Evolutionary conservation across 805 yeast genomes (phyloP).

Genomic region (Ogataea wickerhamii): DNA sequence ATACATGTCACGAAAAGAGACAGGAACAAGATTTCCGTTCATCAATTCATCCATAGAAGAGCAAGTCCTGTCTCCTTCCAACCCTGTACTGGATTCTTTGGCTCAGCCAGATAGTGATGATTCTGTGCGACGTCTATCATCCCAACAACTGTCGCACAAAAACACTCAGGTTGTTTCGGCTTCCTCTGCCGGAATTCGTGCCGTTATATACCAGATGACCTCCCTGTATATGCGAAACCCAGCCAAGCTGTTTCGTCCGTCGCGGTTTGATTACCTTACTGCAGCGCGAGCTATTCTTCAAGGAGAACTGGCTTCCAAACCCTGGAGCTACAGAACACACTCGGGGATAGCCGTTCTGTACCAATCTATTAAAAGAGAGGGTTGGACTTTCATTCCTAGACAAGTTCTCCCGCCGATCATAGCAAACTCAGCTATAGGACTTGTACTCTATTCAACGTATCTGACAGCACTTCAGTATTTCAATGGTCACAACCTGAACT

Average conservation of each 20-base stretch:
- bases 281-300: slow-evolving; percentile 52
- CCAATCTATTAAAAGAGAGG: slow-evolving; percentile 68
- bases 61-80: too few species aligned
- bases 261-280: slow-evolving; percentile 82
- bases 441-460: slow-evolving; percentile 81
- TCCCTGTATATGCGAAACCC: slow-evolving; percentile 76
- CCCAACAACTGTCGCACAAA: slow-evolving; percentile 34
- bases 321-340: slow-evolving; percentile 62
- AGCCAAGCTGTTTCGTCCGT: slow-evolving; percentile 84
- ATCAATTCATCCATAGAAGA: too few species aligned
- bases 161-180: slow-evolving; percentile 63
- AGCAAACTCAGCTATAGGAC: slow-evolving; percentile 87
- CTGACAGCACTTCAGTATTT: slow-evolving; percentile 48
- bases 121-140: background rate
- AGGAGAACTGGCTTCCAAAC: slow-evolving; percentile 43
- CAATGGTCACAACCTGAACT: slow-evolving; percentile 21
- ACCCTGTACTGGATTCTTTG: too few species aligned
- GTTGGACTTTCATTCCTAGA: slow-evolving; percentile 85
- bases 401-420: slow-evolving; percentile 82
- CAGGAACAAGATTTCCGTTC: too few species aligned
- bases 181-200: slow-evolving; percentile 82
- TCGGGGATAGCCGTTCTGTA: slow-evolving; percentile 73
- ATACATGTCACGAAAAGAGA: too few species aligned
- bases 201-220: slow-evolving; percentile 73
- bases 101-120: background rate